Base-by-base conservation (phyloP, 1,284 basidiomycete genomes). In the Melampsora abietis-canadensis region DNA sequence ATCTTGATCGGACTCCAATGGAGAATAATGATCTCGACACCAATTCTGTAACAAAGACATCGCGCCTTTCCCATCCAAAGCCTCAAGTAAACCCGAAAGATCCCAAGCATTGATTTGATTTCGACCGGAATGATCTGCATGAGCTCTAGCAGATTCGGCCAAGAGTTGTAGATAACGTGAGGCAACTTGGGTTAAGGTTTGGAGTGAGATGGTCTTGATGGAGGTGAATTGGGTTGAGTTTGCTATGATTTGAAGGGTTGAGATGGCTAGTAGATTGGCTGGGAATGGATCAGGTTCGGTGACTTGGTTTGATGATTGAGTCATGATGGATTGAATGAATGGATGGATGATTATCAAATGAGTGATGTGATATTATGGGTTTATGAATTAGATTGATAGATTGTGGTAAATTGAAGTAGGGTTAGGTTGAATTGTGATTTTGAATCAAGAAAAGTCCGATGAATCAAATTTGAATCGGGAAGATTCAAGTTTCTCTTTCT, bases 211-310 rank as follows among this genome's bases (percentile, higher is more conserved):
- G 2, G 67, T 40, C 61, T 57, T 59, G 54, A 68, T 44, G 4
- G 67, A 57, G n/a, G 54, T 68, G 67, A 68, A 68, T n/a, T n/a
- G 67, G 24, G 67, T 60, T 1, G 67, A 61, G 21, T 68, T 40
- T 5, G 67, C 54, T 10, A 68, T 21, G 30, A 68, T 68, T 59
- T 68, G 67, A 1, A 68, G 67, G 19, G 44, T 46, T 12, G 67
- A 31, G 31, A 68, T 40, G n/a, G 67, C 34, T 6, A 68, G 24
- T 14, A 68, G 67, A 19, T 37, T 57, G 10, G n/a, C 31, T 4
- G 67, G 67, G 7, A 60, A 40, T 40, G n/a, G 10, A 14, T 40
- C 57, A 1, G 67, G 48, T 31, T 67, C 66, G 64, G 10, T 66
- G 44, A 24, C 59, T 47, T 19, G n/a, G 19, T 54, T 37, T n/a